Percentiles rank a stretch among this genome's conserved stretches.
Evolutionary conservation across 306 rosid genomes (phyloP).

Genomic region (Cucumis hystrix): DNA sequence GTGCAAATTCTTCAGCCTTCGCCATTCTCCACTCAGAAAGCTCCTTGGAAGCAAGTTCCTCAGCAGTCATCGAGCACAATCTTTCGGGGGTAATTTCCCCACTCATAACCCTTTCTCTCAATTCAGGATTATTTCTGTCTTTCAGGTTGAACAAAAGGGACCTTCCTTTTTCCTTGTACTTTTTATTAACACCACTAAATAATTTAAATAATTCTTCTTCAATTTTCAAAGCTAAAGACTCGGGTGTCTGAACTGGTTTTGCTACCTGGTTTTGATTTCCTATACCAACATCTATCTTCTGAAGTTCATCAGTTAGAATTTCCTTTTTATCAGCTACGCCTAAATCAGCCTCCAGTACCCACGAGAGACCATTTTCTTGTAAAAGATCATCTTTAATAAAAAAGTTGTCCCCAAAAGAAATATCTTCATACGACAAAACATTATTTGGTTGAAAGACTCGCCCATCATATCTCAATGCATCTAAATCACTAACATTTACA

Average conservation of each 20-base stretch:
- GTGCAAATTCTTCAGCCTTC: slow-evolving; percentile 96
- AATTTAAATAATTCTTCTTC: slow-evolving; percentile 84
- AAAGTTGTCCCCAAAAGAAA: slow-evolving; percentile 60
- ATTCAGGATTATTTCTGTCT: slow-evolving; percentile 90
- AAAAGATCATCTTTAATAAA: slow-evolving; percentile 82
- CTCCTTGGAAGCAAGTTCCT: slow-evolving; percentile 98
- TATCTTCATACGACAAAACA: slow-evolving; percentile 54
- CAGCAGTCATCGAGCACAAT: slow-evolving; percentile 90
- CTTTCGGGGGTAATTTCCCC: slow-evolving; percentile 70
- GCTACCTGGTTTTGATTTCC: slow-evolving; percentile 17
- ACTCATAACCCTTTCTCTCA: slow-evolving; percentile 80
- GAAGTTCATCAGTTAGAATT: slow-evolving; percentile 24
- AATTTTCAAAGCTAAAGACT: slow-evolving; percentile 49
- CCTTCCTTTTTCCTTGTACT: slow-evolving; percentile 98
- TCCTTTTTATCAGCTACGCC: slow-evolving; percentile 27
- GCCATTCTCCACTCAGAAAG: slow-evolving; percentile 98
- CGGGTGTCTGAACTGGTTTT: slow-evolving; percentile 28
- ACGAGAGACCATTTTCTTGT: slow-evolving; percentile 94
- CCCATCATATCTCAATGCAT: slow-evolving; percentile 17
- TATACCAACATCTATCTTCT: slow-evolving; percentile 25
- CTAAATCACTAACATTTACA: slow-evolving; percentile 19
- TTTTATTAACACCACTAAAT: slow-evolving; percentile 95
- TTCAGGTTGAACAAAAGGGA: slow-evolving; percentile 91
- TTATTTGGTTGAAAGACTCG: slow-evolving; percentile 47
- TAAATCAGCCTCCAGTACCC: slow-evolving; percentile 72